Conservation (phyloP, 345 rosid species). For the Populus deltoides region DNA sequence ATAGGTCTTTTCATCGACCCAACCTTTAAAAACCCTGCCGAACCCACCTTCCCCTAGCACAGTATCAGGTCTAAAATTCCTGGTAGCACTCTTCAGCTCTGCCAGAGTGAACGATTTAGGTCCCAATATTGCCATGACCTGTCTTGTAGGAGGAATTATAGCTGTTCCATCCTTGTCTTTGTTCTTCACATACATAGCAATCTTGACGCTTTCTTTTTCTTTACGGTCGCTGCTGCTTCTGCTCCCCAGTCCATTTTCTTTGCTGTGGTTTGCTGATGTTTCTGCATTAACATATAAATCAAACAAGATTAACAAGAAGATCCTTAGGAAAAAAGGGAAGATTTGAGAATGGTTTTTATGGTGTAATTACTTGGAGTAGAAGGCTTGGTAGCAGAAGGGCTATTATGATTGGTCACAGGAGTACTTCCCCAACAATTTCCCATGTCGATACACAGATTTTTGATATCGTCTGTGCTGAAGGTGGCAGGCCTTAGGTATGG, state of each 20-base stretch:
- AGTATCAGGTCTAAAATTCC: conserved; percentile 69
- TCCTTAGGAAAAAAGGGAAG: neutral
- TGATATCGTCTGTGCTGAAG: neutral
- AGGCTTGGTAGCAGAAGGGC: neutral
- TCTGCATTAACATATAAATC: neutral
- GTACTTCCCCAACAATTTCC: conserved; percentile 13
- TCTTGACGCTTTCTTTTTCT: neutral
- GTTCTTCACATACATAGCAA: neutral
- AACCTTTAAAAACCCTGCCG: conserved; percentile 82
- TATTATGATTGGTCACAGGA: neutral
- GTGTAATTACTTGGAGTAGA: neutral
- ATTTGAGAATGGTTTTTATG: neutral
- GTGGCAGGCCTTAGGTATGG: neutral
- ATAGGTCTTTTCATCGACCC: conserved; percentile 55
- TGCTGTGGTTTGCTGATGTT: neutral
- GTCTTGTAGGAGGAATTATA: neutral
- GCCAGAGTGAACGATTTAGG: conserved; percentile 53
- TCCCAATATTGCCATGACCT: conserved; percentile 23
- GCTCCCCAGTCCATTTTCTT: neutral
- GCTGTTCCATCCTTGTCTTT: neutral
- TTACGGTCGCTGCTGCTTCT: neutral
- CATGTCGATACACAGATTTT: neutral
- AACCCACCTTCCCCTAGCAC: conserved; percentile 89
- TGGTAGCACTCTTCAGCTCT: conserved; percentile 62
- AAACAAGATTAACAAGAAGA: neutral